Evolutionary conservation across 2,329 filamentous ascomycete genomes (phyloP).

Genomic region (Chaetomium olivaceum): DNA sequence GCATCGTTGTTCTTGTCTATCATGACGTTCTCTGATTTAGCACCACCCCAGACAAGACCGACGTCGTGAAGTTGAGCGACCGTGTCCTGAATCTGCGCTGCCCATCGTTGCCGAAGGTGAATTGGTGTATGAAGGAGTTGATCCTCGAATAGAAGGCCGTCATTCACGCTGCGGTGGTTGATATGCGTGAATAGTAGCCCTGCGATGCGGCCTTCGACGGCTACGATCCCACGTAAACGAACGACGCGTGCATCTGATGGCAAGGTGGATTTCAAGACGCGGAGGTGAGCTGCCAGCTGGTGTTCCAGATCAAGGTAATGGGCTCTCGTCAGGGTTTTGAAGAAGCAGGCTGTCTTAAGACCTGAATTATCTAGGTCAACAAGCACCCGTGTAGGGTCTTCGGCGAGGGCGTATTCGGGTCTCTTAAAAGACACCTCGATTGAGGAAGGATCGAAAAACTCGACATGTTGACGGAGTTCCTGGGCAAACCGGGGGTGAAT

Average conservation of each 20-base stretch:
- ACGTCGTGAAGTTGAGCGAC: conserved; percentile 35
- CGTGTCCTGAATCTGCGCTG: conserved; percentile 33
- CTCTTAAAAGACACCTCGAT: conserved; percentile 15
- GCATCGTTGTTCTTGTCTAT: conserved; percentile 41
- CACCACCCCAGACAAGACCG: conserved; percentile 39
- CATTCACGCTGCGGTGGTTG: conserved; percentile 15
- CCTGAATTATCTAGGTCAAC: conserved; percentile 18
- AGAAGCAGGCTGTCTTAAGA: conserved; percentile 19
- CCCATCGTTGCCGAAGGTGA: conserved; percentile 23
- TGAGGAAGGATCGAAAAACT: conserved; percentile 17
- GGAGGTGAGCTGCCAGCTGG: conserved; percentile 15
- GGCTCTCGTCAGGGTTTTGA: neutral
- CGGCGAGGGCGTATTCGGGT: conserved; percentile 13
- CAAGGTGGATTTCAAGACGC: conserved; percentile 15
- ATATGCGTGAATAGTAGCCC: conserved; percentile 21
- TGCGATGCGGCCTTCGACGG: neutral
- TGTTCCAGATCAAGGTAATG: neutral
- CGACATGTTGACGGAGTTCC: too few relatives aligned
- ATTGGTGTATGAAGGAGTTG: conserved; percentile 4
- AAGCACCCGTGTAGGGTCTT: conserved; percentile 12
- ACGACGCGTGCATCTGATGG: conserved; percentile 9
- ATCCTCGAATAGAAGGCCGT: conserved; percentile 12
- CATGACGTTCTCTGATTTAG: conserved; percentile 40
- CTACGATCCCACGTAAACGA: conserved; percentile 16
- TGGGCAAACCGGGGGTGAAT: too few relatives aligned